Evolutionary conservation across 169 alveolate species (phyloP), one percentile per base, ranked within the genome.

Genomic region (Cryptosporidium parvum): DNA sequence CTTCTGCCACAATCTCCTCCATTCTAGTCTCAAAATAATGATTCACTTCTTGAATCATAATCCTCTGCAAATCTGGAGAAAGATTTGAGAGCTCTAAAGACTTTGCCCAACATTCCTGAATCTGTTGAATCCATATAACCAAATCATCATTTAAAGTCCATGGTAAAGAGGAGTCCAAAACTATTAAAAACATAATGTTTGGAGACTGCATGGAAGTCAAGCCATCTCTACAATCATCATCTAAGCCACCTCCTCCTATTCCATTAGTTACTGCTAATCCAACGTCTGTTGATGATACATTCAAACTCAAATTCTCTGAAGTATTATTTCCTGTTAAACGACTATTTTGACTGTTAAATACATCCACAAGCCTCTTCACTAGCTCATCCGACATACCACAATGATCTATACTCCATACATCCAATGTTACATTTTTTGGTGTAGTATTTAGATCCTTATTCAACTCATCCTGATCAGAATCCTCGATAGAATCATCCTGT

Each of bases 401-500:
- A 45, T 80, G 89, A 4, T 80, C 89, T 26, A 80, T 51, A 65
- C 89, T 80, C 89, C 89, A 80, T 14, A 80, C 53, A 62, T 80
- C 89, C 21, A 80, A 31, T 16, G 80, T 80, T 5, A 21, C 35
- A n/a, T 26, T 56, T 37, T 56, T 56, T 56, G 9, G 18, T 1
- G 33, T 29, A n/a, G 72, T 65, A 14, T 10, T 33, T 65, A 6
- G 26, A 10, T 29, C 72, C 52, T 33, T n/a, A 26, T 56, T 10
- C 37, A 56, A 37, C 35, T 56, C 67, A 56, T n/a, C 35, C 35
- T 56, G 67, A 9, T 56, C 35, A 21, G 67, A 56, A 56, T 56
- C 67, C 3, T 56, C 67, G 3, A 56, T 56, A 10, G 67, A 56
- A 21, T 56, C 67, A 26, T 56, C 37, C 1, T 23, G 67, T 26